Base-by-base conservation (phyloP, 2,329 filamentous ascomycete genomes). In the Fusarium brachygibbosum region DNA sequence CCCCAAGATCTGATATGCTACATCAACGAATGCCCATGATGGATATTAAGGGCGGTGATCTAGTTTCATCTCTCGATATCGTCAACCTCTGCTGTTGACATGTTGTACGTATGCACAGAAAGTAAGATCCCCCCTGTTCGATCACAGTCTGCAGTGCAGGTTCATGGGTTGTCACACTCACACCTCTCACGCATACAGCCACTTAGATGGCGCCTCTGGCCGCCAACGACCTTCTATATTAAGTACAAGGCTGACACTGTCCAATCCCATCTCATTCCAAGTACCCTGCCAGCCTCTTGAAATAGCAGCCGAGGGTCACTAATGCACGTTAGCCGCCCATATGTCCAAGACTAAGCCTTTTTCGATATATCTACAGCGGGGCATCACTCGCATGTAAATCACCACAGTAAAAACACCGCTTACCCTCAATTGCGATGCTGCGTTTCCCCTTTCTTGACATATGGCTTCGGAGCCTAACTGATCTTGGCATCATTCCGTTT, bases 261-360 rank as follows among this genome's bases (percentile, higher is more conserved):
- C 70, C 70, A 73, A 73, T 73, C 40, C 60, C 1, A n/a, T 32
- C 6, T 4, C 25, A 31, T 53, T n/a, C 25, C 35, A 13, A 7
- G 14, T 49, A 19, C 67, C 66, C 72, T 66, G 54, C 58, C 38
- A 12, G 21, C 21, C 23, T 25, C 58, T 42, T 28, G 55, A 74
- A 71, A 69, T 72, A 74, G 70, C 28, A 66, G 38, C 46, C 48
- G 34, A 50, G 50, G 14, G 53, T 49, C 66, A 46, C 72, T 74
- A 74, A 68, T 74, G 72, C 69, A 63, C 35, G 66, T 67, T 74
- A 74, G 62, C 62, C 72, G 72, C 72, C 72, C 60, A 58, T 53
- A 25, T 32, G 40, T 28, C 16, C 45, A 11, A 6, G n/a, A 12
- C 41, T 53, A 60, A 60, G 2, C 63, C 28, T 51, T 16, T 50